Conservation (phyloP, 139 green algal species). For the Chlamydomonas schloesseri region DNA sequence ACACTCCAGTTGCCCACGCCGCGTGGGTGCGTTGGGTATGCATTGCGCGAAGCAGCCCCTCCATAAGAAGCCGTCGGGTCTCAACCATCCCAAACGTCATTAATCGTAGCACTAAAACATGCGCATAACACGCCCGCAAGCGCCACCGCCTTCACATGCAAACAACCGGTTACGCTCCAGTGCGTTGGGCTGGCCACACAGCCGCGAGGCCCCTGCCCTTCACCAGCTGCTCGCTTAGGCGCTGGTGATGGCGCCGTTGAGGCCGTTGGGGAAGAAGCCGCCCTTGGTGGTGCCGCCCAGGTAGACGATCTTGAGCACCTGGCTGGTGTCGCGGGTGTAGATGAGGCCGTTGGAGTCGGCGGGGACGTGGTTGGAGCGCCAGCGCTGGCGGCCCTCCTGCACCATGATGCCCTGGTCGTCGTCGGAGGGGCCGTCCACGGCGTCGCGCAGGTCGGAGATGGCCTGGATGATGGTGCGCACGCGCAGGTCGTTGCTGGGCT, state of each 20-base stretch:
- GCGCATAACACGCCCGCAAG: no score
- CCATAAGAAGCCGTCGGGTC: no score
- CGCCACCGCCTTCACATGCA: no score
- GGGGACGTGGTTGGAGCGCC: not conserved
- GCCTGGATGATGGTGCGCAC: conserved; percentile 38
- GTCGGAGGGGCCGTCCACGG: conserved; percentile 44
- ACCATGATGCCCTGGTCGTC: conserved; percentile 30
- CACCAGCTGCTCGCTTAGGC: no score
- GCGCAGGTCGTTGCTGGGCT: not conserved
- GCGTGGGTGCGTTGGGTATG: no score
- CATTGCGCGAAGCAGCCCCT: no score
- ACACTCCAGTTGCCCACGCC: no score
- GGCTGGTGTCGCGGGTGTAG: conserved; percentile 21
- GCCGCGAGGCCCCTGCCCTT: no score
- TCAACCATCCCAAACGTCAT: no score
- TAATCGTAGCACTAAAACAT: no score
- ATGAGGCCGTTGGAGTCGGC: conserved; percentile 38
- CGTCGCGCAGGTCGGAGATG: conserved; percentile 58
- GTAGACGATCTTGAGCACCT: conserved; percentile 61
- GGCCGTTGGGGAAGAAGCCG: conserved; percentile 63
- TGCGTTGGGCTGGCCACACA: no score
- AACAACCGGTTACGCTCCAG: no score
- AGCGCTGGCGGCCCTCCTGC: not conserved
- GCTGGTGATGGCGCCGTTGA: conserved; percentile 54
- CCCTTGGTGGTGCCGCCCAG: conserved; percentile 37